phyloP scores from a whole-genome alignment of 2,329 filamentous ascomycete species.

The Aspergillus bombycis region DNA sequence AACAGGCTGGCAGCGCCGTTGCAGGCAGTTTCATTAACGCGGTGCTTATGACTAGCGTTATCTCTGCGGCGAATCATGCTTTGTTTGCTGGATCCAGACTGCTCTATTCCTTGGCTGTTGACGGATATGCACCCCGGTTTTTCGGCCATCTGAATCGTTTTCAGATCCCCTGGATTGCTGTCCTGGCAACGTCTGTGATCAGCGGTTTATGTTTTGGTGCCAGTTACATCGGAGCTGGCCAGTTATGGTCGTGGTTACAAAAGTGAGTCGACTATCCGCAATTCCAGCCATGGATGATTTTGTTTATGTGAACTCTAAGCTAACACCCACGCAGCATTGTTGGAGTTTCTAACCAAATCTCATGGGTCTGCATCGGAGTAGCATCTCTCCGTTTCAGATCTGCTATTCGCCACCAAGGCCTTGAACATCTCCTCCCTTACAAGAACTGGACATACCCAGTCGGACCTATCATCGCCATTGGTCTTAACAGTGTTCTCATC shows the following conservation, averaged over 20 bases:
- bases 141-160: conserved; percentile 57
- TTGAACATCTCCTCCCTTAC: conserved; percentile 65
- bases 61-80: conserved; percentile 63
- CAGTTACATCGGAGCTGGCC: conserved; percentile 66
- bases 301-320: conserved; percentile 4
- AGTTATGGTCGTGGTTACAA: conserved; percentile 69
- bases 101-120: conserved; percentile 60
- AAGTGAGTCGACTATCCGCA: conserved; percentile 49
- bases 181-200: conserved; percentile 57
- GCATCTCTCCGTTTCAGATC: conserved; percentile 67
- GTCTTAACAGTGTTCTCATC: conserved; percentile 63
- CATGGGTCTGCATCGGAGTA: conserved; percentile 65
- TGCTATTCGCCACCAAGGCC: conserved; percentile 60
- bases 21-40: conserved; percentile 64
- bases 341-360: conserved; percentile 68
- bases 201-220: conserved; percentile 66
- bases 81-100: conserved; percentile 61
- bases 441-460: conserved; percentile 69
- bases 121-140: conserved; percentile 59
- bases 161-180: conserved; percentile 57
- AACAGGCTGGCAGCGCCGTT: conserved; percentile 57
- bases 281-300: background rate
- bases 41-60: conserved; percentile 62
- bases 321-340: conserved; percentile 53
- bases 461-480: conserved; percentile 60